These are phyloP conservation scores for Eucalyptus albens DNA, from an alignment of 345 rosid genomes.

Conservation along the genomic window DNA sequence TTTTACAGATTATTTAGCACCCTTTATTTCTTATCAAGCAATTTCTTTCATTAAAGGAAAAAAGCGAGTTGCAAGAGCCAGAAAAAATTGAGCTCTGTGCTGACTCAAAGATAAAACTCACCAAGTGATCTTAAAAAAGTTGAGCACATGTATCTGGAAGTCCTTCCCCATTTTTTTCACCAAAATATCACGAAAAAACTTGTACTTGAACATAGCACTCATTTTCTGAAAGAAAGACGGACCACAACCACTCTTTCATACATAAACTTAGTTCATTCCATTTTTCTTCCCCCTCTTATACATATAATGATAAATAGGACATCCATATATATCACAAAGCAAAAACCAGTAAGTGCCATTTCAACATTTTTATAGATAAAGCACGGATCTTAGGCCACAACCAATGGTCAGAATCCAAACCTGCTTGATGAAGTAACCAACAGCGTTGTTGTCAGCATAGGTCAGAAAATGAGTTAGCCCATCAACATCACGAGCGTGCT, in stretches of 20 bases:
- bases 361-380: neutral
- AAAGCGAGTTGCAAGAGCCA: neutral
- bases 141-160: neutral
- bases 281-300: neutral
- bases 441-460: conserved; percentile 97
- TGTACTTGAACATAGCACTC: neutral
- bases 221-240: neutral
- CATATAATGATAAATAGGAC: neutral
- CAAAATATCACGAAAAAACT: neutral
- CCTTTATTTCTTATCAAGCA: neutral
- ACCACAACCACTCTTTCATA: neutral
- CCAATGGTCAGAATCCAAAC: conserved; percentile 6
- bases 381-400: neutral
- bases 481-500: conserved; percentile 93
- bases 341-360: neutral
- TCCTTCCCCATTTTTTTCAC: neutral
- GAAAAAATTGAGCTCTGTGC: neutral
- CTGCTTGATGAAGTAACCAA: conserved; percentile 98
- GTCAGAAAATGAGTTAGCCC: conserved; percentile 96
- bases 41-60: neutral
- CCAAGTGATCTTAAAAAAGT: neutral
- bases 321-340: neutral
- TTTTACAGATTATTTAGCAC: neutral
- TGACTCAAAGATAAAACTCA: neutral
- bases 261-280: neutral